phyloP scores from a whole-genome alignment of 2,329 filamentous ascomycete species.

The Talaromyces sp. region DNA sequence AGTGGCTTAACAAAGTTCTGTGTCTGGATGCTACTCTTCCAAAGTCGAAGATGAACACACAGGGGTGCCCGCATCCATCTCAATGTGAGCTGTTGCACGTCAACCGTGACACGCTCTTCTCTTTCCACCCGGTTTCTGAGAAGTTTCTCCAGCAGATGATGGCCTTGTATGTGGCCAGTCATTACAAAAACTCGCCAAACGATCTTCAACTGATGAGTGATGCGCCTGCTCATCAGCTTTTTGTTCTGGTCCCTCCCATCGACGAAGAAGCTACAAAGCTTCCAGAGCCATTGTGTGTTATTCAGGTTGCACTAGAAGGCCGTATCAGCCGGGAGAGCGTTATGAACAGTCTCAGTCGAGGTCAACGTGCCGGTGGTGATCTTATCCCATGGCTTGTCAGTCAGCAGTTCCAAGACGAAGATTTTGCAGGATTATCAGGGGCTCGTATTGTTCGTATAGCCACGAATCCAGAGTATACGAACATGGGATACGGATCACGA shows the following conservation, averaged over 20 bases:
- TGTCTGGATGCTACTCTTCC: conserved; percentile 91
- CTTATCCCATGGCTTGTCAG: conserved; percentile 96
- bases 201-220: conserved; percentile 99
- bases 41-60: conserved; percentile 63
- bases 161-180: conserved; percentile 90
- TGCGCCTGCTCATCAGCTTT: conserved; percentile 92
- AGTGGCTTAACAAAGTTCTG: conserved; percentile 90
- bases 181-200: conserved; percentile 97
- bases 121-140: conserved; percentile 93
- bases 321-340: conserved; percentile 92
- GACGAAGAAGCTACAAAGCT: conserved; percentile 70
- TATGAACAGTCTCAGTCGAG: conserved; percentile 79
- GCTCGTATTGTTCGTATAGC: conserved; percentile 91
- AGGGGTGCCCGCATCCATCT: conserved; percentile 82
- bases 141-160: conserved; percentile 98
- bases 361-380: conserved; percentile 83
- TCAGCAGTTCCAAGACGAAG: conserved; percentile 96
- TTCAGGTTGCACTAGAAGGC: conserved; percentile 91
- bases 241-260: conserved; percentile 84
- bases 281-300: conserved; percentile 88
- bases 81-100: conserved; percentile 90
- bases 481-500: conserved; percentile 89
- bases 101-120: conserved; percentile 96
- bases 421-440: conserved; percentile 89
- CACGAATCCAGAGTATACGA: conserved; percentile 87